Percentiles rank a stretch among this genome's conserved stretches.
Evolutionary conservation across 495 filamentous ascomycete genomes (phyloP).

Genomic region (Annulohypoxylon nitens): DNA sequence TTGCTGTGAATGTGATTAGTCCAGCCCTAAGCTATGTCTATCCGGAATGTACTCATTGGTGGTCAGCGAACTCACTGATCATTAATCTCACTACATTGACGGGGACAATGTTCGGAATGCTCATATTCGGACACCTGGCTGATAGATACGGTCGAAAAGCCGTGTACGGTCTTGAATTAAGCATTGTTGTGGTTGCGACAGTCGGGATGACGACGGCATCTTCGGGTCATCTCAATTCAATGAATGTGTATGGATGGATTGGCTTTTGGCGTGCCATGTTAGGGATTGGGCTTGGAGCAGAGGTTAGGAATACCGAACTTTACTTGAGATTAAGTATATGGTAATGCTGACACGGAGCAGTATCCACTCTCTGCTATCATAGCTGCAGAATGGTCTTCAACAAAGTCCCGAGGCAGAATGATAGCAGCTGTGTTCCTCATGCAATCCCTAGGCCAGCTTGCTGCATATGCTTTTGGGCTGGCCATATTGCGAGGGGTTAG

Average conservation of each 20-base stretch:
- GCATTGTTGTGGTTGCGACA: conserved; percentile 67
- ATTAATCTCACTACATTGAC: conserved; percentile 71
- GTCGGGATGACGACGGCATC: conserved; percentile 63
- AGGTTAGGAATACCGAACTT: conserved; percentile 36
- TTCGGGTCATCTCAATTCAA: conserved; percentile 56
- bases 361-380: conserved; percentile 67
- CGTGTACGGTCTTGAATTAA: conserved; percentile 74
- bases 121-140: conserved; percentile 72
- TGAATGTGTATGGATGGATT: conserved; percentile 69
- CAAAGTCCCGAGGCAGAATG: conserved; percentile 70
- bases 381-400: conserved; percentile 73
- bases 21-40: conserved; percentile 72
- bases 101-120: conserved; percentile 70
- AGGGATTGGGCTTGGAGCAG: conserved; percentile 65
- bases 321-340: neutral
- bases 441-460: conserved; percentile 75
- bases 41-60: conserved; percentile 54
- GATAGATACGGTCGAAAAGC: conserved; percentile 72
- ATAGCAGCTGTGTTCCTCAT: conserved; percentile 75
- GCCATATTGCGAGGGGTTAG: conserved; percentile 67
- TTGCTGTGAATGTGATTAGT: conserved; percentile 71
- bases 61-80: conserved; percentile 25
- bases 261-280: conserved; percentile 70
- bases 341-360: conserved; percentile 29
- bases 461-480: conserved; percentile 58